phyloP scores from a whole-genome alignment of 768 basidiomycete genomes.

The Tricholoma saponaceum region DNA sequence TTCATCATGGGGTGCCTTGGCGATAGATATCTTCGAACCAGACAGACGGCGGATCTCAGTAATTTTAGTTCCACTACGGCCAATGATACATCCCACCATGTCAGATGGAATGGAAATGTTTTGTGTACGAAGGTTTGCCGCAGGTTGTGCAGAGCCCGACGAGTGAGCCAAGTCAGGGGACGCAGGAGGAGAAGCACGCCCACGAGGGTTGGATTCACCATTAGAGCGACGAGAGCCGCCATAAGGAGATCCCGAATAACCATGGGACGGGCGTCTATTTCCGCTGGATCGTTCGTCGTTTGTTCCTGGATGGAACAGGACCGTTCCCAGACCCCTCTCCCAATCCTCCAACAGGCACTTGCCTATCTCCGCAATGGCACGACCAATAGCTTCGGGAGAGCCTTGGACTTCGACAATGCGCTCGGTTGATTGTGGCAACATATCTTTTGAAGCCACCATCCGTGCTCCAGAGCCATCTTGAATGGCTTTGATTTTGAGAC shows the following conservation, averaged over 20 bases:
- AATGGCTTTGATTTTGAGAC: slow-evolving; percentile 98
- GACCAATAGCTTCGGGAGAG: slow-evolving; percentile 85
- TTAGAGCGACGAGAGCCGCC: slow-evolving; percentile 57
- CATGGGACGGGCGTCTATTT: slow-evolving; percentile 50
- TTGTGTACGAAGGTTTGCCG: slow-evolving; percentile 90
- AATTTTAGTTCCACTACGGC: slow-evolving; percentile 95
- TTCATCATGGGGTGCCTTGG: slow-evolving; percentile 98
- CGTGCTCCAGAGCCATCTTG: slow-evolving; percentile 94
- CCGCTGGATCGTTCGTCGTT: slow-evolving; percentile 59
- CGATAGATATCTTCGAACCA: slow-evolving; percentile 97
- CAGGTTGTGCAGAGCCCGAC: slow-evolving; percentile 50
- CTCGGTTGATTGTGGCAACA: slow-evolving; percentile 98
- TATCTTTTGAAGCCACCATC: slow-evolving; percentile 99
- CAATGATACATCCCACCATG: slow-evolving; percentile 98
- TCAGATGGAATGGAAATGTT: slow-evolving; percentile 99
- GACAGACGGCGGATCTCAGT: slow-evolving; percentile 98
- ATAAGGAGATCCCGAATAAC: slow-evolving; percentile 41
- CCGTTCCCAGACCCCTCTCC: slow-evolving; percentile 91
- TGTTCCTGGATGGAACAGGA: slow-evolving; percentile 93
- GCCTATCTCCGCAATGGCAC: slow-evolving; percentile 93
- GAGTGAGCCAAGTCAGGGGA: slow-evolving; percentile 43
- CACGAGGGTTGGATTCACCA: slow-evolving; percentile 47
- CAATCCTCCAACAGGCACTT: slow-evolving; percentile 95
- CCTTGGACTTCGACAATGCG: slow-evolving; percentile 98
- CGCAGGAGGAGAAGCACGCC: slow-evolving; percentile 42